A percentile compares a stretch with the other conserved stretches of the same genome.
Conservation (phyloP, 1,284 basidiomycete genomes). For the Bjerkandera adusta region DNA sequence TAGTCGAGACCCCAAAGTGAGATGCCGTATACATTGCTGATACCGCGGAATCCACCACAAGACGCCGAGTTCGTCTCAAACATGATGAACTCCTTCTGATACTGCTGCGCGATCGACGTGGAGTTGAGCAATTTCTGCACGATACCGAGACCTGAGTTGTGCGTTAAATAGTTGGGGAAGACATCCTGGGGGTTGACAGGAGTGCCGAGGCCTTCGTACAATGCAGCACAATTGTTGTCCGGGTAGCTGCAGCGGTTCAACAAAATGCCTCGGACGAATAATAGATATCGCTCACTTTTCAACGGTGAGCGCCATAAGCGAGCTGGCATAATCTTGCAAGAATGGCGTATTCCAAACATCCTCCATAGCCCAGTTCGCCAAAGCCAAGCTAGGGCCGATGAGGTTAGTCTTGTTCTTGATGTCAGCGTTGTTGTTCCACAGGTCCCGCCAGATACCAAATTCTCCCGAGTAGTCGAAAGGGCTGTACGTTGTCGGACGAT, state of each 20-base stretch:
- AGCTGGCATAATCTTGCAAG: slow-evolving; percentile 43
- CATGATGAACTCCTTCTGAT: slow-evolving; percentile 46
- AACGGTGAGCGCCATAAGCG: slow-evolving; percentile 50
- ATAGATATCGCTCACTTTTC: slow-evolving; percentile 43
- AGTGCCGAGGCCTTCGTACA: slow-evolving; percentile 34
- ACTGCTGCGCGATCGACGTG: slow-evolving; percentile 39
- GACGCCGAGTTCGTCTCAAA: slow-evolving; percentile 56
- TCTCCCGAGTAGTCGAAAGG: slow-evolving; percentile 50
- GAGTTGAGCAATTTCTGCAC: slow-evolving; percentile 49
- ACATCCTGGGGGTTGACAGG: slow-evolving; percentile 44
- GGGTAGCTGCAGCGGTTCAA: slow-evolving; percentile 36
- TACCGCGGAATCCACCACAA: slow-evolving; percentile 54
- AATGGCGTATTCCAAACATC: slow-evolving; percentile 60
- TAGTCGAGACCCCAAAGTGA: slow-evolving; percentile 73
- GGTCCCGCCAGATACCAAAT: slow-evolving; percentile 37
- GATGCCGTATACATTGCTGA: slow-evolving; percentile 59
- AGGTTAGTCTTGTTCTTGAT: slow-evolving; percentile 47
- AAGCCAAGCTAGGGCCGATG: slow-evolving; percentile 59
- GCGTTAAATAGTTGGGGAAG: slow-evolving; percentile 57
- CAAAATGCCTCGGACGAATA: neutral
- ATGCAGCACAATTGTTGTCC: slow-evolving; percentile 59
- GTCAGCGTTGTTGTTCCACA: slow-evolving; percentile 39
- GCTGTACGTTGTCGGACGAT: slow-evolving; percentile 33
- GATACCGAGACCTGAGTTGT: slow-evolving; percentile 44
- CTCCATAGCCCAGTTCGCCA: slow-evolving; percentile 48